Percentiles rank a stretch among this genome's conserved stretches.
Conservation (phyloP, 2,329 filamentous ascomycete species). For the Ambrosiella beaveri region DNA sequence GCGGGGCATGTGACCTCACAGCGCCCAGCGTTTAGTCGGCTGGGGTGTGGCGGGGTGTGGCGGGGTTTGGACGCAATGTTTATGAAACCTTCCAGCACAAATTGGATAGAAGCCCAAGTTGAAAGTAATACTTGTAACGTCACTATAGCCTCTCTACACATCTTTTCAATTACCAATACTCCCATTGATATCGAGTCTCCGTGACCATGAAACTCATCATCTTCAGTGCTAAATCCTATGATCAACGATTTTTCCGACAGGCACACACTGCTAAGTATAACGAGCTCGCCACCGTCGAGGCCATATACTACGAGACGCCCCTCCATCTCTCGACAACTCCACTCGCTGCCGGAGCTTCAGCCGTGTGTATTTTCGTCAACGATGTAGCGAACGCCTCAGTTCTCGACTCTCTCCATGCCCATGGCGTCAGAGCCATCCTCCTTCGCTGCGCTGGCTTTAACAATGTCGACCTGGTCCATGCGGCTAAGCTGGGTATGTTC, state of each 20-base stretch:
- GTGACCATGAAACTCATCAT: constrained; percentile 38
- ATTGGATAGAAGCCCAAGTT: no score
- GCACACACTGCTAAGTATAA: constrained; percentile 22
- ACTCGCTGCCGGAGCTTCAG: constrained; percentile 34
- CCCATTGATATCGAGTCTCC: no score
- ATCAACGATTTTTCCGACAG: constrained; percentile 35
- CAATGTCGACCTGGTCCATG: constrained; percentile 43
- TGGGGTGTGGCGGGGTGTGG: no score
- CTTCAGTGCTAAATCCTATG: constrained; percentile 48
- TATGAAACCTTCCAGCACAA: no score
- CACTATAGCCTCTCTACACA: no score
- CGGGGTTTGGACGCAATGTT: no score
- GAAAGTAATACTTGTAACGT: no score
- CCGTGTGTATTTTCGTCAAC: constrained; percentile 54
- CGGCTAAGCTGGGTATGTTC: constrained; percentile 36
- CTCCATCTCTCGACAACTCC: constrained; percentile 38
- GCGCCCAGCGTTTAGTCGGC: no score
- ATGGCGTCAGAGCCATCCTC: constrained; percentile 40
- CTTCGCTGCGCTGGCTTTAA: constrained; percentile 54
- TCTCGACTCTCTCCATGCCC: constrained; percentile 29
- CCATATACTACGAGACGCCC: constrained; percentile 41
- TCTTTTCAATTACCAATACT: no score
- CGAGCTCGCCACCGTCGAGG: constrained; percentile 24
- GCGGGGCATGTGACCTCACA: no score
- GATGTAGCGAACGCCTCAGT: constrained; percentile 36